Evolutionary conservation across 2,329 filamentous ascomycete genomes (phyloP), one percentile per base, ranked within the genome.

Genomic region (Calonectria pseudoturangicola): DNA sequence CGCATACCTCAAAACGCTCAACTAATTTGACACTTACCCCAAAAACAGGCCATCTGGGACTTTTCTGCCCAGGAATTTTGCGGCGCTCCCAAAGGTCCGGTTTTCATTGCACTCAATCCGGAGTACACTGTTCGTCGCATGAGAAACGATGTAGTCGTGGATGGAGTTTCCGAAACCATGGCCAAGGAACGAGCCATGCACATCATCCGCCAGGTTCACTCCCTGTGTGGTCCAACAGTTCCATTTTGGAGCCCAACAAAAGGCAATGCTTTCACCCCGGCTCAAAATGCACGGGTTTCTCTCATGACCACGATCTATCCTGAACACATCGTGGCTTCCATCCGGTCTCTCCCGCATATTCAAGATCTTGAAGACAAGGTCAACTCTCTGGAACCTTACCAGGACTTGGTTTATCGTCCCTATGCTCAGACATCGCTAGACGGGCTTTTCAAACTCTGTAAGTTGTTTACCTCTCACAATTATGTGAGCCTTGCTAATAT

Each of bases 41-140:
- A 3, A 36, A 27, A 28, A 36, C 25, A 83, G 81, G 79, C 79
- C 16, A 69, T 82, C 1, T 83, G 77, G 72, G 78, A 84, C 18
- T 79, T 81, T 30, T 58, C 72, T 2, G 73, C 74, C 0, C 73
- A 75, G 0, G 58, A 51, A 0, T 80, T 81, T 9, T 68, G 68
- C 2, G 69, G 70, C 5, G 18, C 72, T 0, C 79, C 80, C 0
- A 71, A 70, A 0, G 80, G 80, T 0, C 64, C 64, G 2, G 76
- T 82, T 0, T 76, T 84, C 28, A 39, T 83, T 6, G 79, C 74
- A 3, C 60, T 79, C 1, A 71, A 75, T 6, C 81, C 82, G 0
- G 76, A 81, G 15, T 80, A 77, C 56, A 79, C 77, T 1, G 66
- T 79, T 12, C 67, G 60, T 3, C 76, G 80, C 8, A 64, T 51